A percentile compares a stretch with the other conserved stretches of the same genome.
Conservation (phyloP, 257 asterid genomes). For the Catharanthus roseus region DNA sequence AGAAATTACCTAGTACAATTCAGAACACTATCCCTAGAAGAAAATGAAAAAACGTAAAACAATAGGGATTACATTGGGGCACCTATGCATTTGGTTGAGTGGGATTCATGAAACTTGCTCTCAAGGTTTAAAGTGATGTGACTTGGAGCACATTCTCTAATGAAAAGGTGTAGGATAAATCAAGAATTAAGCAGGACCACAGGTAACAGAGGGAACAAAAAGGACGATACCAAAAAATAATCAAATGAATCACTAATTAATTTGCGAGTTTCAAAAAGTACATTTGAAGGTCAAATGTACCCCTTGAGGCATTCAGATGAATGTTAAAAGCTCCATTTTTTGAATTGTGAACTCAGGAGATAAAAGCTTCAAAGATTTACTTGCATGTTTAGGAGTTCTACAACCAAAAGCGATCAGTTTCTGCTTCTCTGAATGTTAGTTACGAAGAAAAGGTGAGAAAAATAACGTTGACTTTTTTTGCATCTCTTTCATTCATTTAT, state of each 20-base stretch:
- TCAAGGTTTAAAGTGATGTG: not conserved
- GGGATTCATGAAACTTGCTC: not conserved
- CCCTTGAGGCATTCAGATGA: not conserved
- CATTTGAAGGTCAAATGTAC: not conserved
- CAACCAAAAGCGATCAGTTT: not conserved
- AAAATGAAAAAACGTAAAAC: too few relatives aligned
- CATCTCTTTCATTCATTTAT: not conserved
- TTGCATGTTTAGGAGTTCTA: not conserved
- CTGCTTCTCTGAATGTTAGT: not conserved
- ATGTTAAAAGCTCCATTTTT: not conserved
- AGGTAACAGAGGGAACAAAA: not conserved
- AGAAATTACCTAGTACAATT: not conserved
- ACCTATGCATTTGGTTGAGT: not conserved
- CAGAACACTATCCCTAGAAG: not conserved
- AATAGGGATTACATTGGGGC: not conserved
- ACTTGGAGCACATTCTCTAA: not conserved
- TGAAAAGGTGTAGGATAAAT: not conserved
- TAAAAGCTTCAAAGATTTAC: too few relatives aligned
- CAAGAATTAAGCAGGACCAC: not conserved
- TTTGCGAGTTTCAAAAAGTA: not conserved
- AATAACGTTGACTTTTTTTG: not conserved
- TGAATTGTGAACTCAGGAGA: too few relatives aligned
- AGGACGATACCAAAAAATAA: too few relatives aligned
- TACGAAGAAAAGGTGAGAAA: not conserved
- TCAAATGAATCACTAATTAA: too few relatives aligned